These are phyloP conservation scores for Pythium monospermum DNA, from an alignment of 352 stramenopile species.

Conservation along the genomic window DNA sequence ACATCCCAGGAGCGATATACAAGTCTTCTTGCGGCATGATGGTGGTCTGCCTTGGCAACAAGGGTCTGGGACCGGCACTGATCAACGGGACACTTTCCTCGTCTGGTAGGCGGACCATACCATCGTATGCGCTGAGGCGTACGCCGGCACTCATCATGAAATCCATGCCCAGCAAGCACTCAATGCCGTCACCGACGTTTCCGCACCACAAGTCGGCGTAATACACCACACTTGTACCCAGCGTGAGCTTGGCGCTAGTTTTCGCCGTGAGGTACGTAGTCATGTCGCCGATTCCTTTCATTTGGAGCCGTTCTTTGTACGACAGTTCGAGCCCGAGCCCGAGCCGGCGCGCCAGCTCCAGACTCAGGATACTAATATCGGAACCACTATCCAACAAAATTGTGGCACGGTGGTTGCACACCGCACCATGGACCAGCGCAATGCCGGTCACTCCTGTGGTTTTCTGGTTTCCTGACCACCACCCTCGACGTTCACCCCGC, in stretches of 20 bases:
- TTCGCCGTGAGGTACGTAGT: conserved; percentile 12
- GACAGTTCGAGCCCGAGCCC: conserved; percentile 15
- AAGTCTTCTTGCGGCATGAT: not conserved
- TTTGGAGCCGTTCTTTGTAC: not conserved
- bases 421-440: conserved; percentile 1
- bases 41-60: not conserved
- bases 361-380: conserved; percentile 2
- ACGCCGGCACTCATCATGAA: conserved; percentile 27
- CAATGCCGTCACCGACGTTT: conserved; percentile 22
- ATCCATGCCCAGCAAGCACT: conserved; percentile 26
- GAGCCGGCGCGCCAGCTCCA: conserved; percentile 4
- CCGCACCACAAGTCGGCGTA: conserved; percentile 18
- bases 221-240: conserved; percentile 20
- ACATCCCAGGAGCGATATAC: not conserved
- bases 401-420: conserved; percentile 1
- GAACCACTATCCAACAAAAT: conserved; percentile 9
- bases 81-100: conserved; percentile 10
- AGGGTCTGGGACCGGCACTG: not conserved
- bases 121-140: conserved; percentile 3
- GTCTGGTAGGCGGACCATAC: conserved; percentile 8
- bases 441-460: not conserved
- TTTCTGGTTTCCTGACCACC: conserved; percentile 1
- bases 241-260: conserved; percentile 18
- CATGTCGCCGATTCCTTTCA: conserved; percentile 10
- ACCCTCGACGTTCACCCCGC: conserved; percentile 7